A percentile compares a stretch with the other conserved stretches of the same genome.
phyloP scores from a whole-genome alignment of 2,329 filamentous ascomycete genomes.

The Claviceps spartinae region DNA sequence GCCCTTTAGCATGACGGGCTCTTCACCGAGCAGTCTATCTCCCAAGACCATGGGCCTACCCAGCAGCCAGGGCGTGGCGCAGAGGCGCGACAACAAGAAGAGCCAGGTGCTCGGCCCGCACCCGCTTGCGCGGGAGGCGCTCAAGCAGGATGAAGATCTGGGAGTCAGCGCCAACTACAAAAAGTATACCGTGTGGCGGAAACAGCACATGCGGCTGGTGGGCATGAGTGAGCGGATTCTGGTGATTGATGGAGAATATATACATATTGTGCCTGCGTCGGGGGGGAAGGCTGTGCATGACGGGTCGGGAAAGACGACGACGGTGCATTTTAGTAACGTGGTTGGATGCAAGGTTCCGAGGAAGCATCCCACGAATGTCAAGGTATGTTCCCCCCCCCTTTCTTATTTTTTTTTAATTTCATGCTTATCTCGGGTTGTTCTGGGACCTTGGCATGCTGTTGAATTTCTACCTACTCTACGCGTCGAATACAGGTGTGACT shows the following conservation, averaged over 20 bases:
- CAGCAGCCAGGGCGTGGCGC: slow-evolving; percentile 23
- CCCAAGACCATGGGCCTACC: slow-evolving; percentile 48
- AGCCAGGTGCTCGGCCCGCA: slow-evolving; percentile 43
- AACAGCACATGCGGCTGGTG: slow-evolving; percentile 70
- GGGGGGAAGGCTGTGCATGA: slow-evolving; percentile 53
- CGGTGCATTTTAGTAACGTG: slow-evolving; percentile 70
- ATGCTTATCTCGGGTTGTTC: too few relatives aligned
- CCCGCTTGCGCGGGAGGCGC: slow-evolving; percentile 51
- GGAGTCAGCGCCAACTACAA: slow-evolving; percentile 49
- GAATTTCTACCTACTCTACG: too few relatives aligned
- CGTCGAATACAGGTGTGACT: too few relatives aligned
- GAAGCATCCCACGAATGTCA: slow-evolving; percentile 69
- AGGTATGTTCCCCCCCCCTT: slow-evolving; percentile 35
- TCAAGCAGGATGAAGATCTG: slow-evolving; percentile 47
- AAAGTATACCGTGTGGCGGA: slow-evolving; percentile 68
- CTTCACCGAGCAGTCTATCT: slow-evolving; percentile 55
- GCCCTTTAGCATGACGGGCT: slow-evolving; percentile 52
- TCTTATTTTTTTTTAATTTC: background rate
- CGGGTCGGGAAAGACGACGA: slow-evolving; percentile 56
- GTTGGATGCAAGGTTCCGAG: slow-evolving; percentile 70
- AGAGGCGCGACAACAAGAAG: slow-evolving; percentile 38
- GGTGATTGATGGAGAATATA: slow-evolving; percentile 73
- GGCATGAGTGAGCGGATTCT: slow-evolving; percentile 62
- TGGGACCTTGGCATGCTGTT: too few relatives aligned
- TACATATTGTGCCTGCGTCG: slow-evolving; percentile 66